Conservation (phyloP, 257 asterid genomes). For the Echium plantagineum region DNA sequence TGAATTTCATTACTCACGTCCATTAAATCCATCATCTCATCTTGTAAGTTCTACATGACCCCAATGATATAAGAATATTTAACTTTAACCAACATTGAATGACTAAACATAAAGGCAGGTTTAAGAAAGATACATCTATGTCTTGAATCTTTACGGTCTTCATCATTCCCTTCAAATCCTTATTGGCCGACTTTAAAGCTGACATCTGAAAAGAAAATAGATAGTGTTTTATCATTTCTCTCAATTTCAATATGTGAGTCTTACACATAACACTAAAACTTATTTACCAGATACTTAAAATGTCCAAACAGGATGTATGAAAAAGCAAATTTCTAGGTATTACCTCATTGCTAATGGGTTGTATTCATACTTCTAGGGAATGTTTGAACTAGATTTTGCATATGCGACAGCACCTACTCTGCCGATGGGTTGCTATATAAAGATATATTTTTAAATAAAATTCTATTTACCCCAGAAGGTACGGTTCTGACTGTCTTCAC, state of each 20-base stretch:
- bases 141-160: slow-evolving; percentile 98
- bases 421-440: no score
- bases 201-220: slow-evolving; percentile 59
- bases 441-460: no score
- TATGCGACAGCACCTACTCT: no score
- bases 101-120: background rate
- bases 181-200: slow-evolving; percentile 91
- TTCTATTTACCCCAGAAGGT: no score
- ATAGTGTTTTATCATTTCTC: slow-evolving; percentile 9
- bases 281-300: slow-evolving; percentile 14
- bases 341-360: no score
- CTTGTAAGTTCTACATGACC: slow-evolving; percentile 66
- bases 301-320: slow-evolving; percentile 5
- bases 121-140: slow-evolving; percentile 55
- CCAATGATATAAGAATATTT: background rate
- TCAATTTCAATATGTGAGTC: background rate
- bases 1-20: slow-evolving; percentile 96
- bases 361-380: no score
- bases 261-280: slow-evolving; percentile 4
- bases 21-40: slow-evolving; percentile 99
- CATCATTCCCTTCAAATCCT: slow-evolving; percentile 98
- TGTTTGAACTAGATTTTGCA: no score
- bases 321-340: slow-evolving; percentile 13
- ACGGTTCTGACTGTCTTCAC: no score
- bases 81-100: background rate